Conservation (phyloP, 2,329 filamentous ascomycete genomes). For the Aspergillus neoniger region DNA sequence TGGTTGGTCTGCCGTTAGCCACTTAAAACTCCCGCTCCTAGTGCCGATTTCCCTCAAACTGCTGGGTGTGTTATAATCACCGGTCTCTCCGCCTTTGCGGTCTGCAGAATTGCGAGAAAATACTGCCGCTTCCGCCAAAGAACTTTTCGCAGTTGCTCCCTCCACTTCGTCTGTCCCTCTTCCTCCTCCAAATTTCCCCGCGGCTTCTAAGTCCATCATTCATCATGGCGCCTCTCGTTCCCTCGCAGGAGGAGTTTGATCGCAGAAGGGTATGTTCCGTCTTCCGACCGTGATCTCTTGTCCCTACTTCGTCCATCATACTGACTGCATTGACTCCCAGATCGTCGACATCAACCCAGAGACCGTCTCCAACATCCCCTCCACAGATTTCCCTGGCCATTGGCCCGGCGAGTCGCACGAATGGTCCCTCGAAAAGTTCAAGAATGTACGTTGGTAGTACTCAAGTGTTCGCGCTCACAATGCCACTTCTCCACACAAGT, state of each 20-base stretch:
- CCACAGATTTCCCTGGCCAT: constrained; percentile 89
- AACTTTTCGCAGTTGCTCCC: constrained; percentile 37
- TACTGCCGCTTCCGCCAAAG: constrained; percentile 30
- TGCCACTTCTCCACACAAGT: background rate
- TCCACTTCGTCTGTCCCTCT: constrained; percentile 26
- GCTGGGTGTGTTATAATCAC: constrained; percentile 22
- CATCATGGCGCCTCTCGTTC: constrained; percentile 46
- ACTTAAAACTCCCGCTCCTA: constrained; percentile 21
- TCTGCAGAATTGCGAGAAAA: constrained; percentile 21
- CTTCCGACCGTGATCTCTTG: constrained; percentile 3
- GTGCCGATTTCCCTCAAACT: background rate
- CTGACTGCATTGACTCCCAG: constrained; percentile 48
- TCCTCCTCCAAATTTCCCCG: constrained; percentile 23
- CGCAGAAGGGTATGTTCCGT: constrained; percentile 43
- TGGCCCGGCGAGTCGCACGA: constrained; percentile 83
- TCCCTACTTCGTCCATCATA: constrained; percentile 3
- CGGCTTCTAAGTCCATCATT: constrained; percentile 16
- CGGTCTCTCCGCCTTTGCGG: constrained; percentile 27
- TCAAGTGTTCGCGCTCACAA: background rate
- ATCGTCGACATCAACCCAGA: constrained; percentile 85
- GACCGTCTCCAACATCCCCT: constrained; percentile 84
- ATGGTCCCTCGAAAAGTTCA: constrained; percentile 76
- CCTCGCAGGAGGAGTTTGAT: constrained; percentile 47
- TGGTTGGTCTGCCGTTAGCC: constrained; percentile 31
- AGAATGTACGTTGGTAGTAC: constrained; percentile 45